Evolutionary conservation across 2,329 filamentous ascomycete genomes (phyloP).

Genomic region (Colletotrichum sp.): DNA sequence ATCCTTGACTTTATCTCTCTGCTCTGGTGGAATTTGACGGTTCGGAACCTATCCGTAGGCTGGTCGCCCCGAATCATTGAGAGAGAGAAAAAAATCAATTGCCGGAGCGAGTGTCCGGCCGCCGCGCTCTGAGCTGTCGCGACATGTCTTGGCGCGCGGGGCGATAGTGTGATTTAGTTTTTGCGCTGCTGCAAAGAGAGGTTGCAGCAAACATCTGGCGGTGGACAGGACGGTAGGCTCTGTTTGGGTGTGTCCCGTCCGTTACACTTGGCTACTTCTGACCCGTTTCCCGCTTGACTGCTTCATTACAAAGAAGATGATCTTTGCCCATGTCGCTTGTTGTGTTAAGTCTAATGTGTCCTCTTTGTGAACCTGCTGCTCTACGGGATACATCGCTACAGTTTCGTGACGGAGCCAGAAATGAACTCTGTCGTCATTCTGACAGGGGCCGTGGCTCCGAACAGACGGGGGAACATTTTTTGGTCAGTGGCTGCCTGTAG

Average conservation of each 20-base stretch:
- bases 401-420: neutral
- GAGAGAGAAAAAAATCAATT: neutral
- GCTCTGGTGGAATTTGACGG: neutral
- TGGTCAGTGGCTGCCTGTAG: neutral
- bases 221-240: neutral
- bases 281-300: neutral
- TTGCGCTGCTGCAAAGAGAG: neutral
- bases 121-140: neutral
- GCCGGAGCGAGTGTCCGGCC: neutral
- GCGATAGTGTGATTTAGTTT: neutral
- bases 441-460: neutral
- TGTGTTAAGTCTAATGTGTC: neutral
- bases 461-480: neutral
- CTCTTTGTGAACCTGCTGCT: neutral
- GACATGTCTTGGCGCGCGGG: constrained; percentile 11
- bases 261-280: neutral
- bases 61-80: neutral
- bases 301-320: neutral
- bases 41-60: neutral
- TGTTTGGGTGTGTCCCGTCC: neutral
- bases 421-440: neutral
- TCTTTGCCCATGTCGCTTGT: neutral
- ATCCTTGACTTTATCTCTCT: neutral
- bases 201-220: neutral
- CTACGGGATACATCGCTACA: neutral